Base-by-base conservation (phyloP, 148 eudicot species). In the Fagopyrum homotropicum region DNA sequence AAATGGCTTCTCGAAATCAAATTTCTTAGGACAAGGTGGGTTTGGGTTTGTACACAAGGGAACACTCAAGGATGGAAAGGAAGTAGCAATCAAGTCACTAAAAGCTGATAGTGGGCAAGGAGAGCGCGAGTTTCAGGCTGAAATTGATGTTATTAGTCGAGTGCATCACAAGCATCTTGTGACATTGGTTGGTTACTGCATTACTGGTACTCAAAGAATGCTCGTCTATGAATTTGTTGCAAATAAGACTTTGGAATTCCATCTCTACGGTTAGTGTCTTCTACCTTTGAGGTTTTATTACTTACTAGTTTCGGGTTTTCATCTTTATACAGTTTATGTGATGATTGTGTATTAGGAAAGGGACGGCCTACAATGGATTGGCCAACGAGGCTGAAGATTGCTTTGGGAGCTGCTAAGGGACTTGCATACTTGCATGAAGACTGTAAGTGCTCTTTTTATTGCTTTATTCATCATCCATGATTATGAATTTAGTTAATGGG, bases 91-190 rank as follows among this genome's bases (percentile, higher is more conserved):
- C 54, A 95, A 95, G 85, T 91, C 92, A 76, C 86, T 95, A 48
- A 95, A 92, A 81, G 84, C 91, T 46, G 96, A 85, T 49, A 90
- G 97, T 79, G 98, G 93, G 29, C 98, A 95, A 61, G 98, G 98
- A 11, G 98, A 95, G 57, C 88, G 97, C 7, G 97, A 95, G 77
- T 95, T 95, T 78, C 93, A 95, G 77, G 97, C 96, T 4, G 98
- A 95, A 81, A 93, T 95, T 78, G 98, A 95, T 78, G 92, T 90
- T 75, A 95, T 95, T 78, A 95, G 97, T 76, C 88, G 99, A 56
- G 99, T 95, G 44, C 99, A 95, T 84, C 98, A 95, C 80, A 95
- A 92, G 78, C 98, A 95, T 89, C 97, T 95, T 64, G 99, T 95
- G 75, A 86, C 97, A 9, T 84, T 95, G 79, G 97, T 95, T 82